Evolutionary conservation across 2,329 filamentous ascomycete species (phyloP).

Genomic region (Penicillium psychrosexuale): DNA sequence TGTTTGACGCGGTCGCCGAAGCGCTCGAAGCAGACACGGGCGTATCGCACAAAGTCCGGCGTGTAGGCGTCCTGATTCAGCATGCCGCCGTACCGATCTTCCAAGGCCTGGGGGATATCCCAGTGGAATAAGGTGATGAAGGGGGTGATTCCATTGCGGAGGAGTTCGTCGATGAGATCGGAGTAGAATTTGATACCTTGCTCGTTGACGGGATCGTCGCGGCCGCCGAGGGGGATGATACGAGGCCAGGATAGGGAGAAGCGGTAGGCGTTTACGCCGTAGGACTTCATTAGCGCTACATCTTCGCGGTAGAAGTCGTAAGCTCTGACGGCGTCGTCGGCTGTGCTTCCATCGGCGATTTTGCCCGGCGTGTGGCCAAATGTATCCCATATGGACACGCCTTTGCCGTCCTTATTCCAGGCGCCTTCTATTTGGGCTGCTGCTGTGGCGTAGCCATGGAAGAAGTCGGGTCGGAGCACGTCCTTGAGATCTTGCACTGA

Average conservation of each 20-base stretch:
- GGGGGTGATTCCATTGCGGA: slow-evolving; percentile 68
- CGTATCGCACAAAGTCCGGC: slow-evolving; percentile 72
- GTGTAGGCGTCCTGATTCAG: slow-evolving; percentile 73
- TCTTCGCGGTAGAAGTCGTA: slow-evolving; percentile 73
- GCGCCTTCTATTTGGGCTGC: slow-evolving; percentile 69
- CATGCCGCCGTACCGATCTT: slow-evolving; percentile 74
- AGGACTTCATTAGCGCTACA: slow-evolving; percentile 67
- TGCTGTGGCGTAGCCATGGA: slow-evolving; percentile 31
- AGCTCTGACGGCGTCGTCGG: slow-evolving; percentile 72
- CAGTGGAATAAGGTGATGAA: slow-evolving; percentile 80
- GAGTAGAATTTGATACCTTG: slow-evolving; percentile 73
- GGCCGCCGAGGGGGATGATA: slow-evolving; percentile 74
- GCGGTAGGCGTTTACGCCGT: slow-evolving; percentile 70
- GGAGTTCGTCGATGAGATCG: slow-evolving; percentile 70
- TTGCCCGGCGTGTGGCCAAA: slow-evolving; percentile 73
- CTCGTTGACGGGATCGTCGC: slow-evolving; percentile 71
- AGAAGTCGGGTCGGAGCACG: slow-evolving; percentile 28
- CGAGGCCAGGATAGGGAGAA: slow-evolving; percentile 75
- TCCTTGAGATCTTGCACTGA: slow-evolving; percentile 28
- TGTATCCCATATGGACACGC: slow-evolving; percentile 76
- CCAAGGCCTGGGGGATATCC: slow-evolving; percentile 71
- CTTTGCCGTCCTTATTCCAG: slow-evolving; percentile 68
- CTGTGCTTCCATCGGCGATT: slow-evolving; percentile 69
- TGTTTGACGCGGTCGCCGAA: slow-evolving; percentile 70
- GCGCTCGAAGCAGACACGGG: slow-evolving; percentile 68